A percentile compares a stretch with the other conserved stretches of the same genome.
Conservation (phyloP, 2,329 filamentous ascomycete species). For the Fusarium subtropicale region DNA sequence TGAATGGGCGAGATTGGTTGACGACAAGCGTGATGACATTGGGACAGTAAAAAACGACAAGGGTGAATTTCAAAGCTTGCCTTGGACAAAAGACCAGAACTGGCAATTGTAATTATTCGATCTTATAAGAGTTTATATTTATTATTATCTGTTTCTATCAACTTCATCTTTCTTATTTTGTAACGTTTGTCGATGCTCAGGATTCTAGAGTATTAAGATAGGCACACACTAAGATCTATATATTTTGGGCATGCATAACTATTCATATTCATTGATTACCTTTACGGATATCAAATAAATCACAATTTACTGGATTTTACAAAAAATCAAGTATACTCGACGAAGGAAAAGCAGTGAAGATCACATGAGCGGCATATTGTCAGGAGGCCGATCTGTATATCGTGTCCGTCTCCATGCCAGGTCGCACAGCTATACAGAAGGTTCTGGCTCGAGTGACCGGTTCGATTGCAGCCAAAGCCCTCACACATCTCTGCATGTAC, state of each 20-base stretch:
- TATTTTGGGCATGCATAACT: background rate
- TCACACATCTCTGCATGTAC: background rate
- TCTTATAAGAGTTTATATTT: background rate
- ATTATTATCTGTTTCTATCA: background rate
- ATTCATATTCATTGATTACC: background rate
- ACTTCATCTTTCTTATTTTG: slow-evolving; percentile 2
- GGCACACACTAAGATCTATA: background rate
- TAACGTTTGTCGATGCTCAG: background rate
- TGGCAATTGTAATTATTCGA: slow-evolving; percentile 34
- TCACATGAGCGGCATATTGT: slow-evolving; percentile 22
- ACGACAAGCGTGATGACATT: slow-evolving; percentile 67
- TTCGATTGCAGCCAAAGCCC: background rate
- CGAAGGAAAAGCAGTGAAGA: background rate
- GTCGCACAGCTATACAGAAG: background rate
- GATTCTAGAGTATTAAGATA: slow-evolving; percentile 3
- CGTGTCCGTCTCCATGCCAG: background rate
- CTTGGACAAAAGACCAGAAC: slow-evolving; percentile 47
- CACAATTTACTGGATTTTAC: background rate
- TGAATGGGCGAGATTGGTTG: slow-evolving; percentile 79
- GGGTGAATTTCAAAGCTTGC: slow-evolving; percentile 48
- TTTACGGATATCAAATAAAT: background rate
- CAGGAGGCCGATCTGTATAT: slow-evolving; percentile 6
- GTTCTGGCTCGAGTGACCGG: background rate
- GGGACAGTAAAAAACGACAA: slow-evolving; percentile 50
- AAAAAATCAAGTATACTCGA: background rate